phyloP scores from a whole-genome alignment of 257 asterid species.

The Fraxinus quadrangulata region DNA sequence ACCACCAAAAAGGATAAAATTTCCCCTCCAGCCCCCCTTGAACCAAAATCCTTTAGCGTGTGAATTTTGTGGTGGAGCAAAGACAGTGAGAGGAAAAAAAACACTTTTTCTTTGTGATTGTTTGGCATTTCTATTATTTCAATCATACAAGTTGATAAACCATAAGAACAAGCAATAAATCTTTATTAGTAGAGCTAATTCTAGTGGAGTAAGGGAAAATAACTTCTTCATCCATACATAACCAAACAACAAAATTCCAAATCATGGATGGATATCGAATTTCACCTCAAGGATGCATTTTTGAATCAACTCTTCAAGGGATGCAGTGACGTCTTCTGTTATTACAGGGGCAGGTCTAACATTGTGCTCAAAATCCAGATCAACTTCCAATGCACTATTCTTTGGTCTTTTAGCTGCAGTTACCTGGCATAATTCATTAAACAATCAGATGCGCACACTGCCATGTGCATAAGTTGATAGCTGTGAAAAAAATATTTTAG shows the following conservation, averaged over 20 bases:
- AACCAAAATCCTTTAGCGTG: background rate
- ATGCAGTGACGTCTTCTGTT: conserved; percentile 77
- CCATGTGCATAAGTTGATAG: conserved; percentile 18
- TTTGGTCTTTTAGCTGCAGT: conserved; percentile 88
- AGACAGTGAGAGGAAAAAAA: background rate
- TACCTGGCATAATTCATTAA: conserved; percentile 50
- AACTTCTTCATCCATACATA: conserved; percentile 8
- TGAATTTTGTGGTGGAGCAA: conserved; percentile 4
- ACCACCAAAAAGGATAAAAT: background rate
- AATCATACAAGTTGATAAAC: background rate
- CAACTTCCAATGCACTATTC: conserved; percentile 93
- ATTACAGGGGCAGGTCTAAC: conserved; percentile 88
- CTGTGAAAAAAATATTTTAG: conserved; percentile 2
- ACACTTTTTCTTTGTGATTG: background rate
- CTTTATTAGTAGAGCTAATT: background rate
- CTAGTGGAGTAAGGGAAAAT: conserved; percentile 5
- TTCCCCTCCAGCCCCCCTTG: background rate
- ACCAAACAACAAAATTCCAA: conserved; percentile 6
- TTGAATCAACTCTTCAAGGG: conserved; percentile 82
- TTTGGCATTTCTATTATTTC: background rate
- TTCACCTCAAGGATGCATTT: conserved; percentile 83
- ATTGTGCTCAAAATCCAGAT: conserved; percentile 90
- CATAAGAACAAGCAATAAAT: background rate
- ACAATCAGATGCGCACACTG: conserved; percentile 19
- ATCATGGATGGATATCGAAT: background rate